Evolutionary conservation across 768 basidiomycete genomes (phyloP), one percentile per base, ranked within the genome.

Genomic region (Grammothele lineata): DNA sequence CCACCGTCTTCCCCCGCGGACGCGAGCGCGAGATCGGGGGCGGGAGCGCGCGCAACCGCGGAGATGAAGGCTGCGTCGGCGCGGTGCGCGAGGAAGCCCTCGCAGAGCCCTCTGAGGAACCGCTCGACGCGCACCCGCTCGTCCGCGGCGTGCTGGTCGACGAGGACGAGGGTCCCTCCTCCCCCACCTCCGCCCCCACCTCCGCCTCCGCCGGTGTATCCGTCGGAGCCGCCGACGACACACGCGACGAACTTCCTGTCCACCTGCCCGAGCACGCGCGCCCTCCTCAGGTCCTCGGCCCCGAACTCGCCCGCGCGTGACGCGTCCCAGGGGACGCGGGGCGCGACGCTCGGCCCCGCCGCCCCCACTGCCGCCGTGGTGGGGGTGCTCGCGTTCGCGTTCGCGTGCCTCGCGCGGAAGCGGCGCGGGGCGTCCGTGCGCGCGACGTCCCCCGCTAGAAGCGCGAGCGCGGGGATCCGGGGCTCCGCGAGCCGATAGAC

Each of bases 71-170:
- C n/a, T n/a, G n/a, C n/a, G n/a, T n/a, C n/a, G 24, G 2, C 25
- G 25, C 22, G 19, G 14, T 53, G 60, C 45, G 60, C 58, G 51
- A 83, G 73, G 62, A 79, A 92, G 12, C 82, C 83, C 38, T 72
- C 62, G 66, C 90, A 92, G n/a, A 92, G 61, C 38, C 81, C 78
- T 52, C 73, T 75, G 56, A 95, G 73, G 62, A 90, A 87, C 22
- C 70, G 67, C 67, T 99, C 96, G 48, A 98, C 90, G 18, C 94
- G 82, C 37, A 97, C 71, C 18, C 96, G 83, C 66, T 99, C 96
- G 61, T 96, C 92, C n/a, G 94, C 95, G 11, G 96, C 96, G 62
- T 99, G 96, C 64, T 99, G 96, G 69, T 99, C 96, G 38, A 99
- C 75, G 42, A 98, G 74, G 25, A 95, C 71, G 24, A 98, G 75